phyloP scores from a whole-genome alignment of 1,284 basidiomycete genomes.

The Cryptococcus maquisensis region DNA sequence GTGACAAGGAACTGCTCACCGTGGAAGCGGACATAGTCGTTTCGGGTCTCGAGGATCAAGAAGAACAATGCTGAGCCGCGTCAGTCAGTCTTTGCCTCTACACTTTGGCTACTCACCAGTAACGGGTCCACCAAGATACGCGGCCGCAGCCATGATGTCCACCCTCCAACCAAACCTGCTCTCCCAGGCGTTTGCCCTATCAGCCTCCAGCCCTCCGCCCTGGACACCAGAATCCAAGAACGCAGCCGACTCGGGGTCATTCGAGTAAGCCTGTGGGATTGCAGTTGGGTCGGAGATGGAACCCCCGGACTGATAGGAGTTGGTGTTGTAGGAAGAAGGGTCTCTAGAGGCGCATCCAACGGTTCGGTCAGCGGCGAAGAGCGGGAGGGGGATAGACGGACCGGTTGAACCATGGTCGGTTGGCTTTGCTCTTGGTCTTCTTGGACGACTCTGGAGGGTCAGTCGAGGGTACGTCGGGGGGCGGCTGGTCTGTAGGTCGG shows the following conservation, averaged over 20 bases:
- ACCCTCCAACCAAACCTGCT: constrained; percentile 66
- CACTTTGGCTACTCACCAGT: constrained; percentile 56
- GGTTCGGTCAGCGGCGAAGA: background rate
- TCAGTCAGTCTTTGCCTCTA: background rate
- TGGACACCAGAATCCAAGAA: constrained; percentile 39
- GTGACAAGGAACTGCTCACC: constrained; percentile 51
- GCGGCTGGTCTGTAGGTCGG: constrained; percentile 42
- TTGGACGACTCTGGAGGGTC: constrained; percentile 28
- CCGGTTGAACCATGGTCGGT: constrained; percentile 60
- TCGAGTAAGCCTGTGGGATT: constrained; percentile 35
- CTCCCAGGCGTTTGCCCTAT: constrained; percentile 63
- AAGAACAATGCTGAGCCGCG: constrained; percentile 57
- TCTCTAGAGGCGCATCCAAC: constrained; percentile 30
- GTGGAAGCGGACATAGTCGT: constrained; percentile 75
- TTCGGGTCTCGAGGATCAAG: constrained; percentile 70
- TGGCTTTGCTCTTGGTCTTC: constrained; percentile 40
- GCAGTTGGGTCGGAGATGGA: constrained; percentile 37
- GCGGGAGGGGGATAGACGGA: constrained; percentile 46
- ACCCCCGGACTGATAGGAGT: constrained; percentile 63
- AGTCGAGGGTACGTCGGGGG: constrained; percentile 43
- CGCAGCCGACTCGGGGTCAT: constrained; percentile 50
- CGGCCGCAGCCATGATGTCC: constrained; percentile 63
- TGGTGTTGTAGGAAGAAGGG: constrained; percentile 31
- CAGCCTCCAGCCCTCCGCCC: constrained; percentile 47
- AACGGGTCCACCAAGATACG: constrained; percentile 68